These are phyloP conservation scores for Mycena metata DNA, from an alignment of 768 basidiomycete species.

Conservation along the genomic window DNA sequence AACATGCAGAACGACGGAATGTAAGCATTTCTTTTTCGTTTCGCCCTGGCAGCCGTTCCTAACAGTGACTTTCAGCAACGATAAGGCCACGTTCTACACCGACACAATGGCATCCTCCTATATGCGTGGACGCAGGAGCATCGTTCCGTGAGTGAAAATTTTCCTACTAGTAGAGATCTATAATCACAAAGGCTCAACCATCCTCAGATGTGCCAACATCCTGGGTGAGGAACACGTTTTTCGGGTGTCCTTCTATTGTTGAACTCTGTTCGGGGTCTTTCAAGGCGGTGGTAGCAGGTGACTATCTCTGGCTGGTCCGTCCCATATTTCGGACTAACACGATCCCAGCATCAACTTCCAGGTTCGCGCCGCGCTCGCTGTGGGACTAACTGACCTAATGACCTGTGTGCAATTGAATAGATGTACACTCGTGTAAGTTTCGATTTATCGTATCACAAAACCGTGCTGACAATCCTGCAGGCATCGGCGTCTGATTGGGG, in stretches of 20 bases:
- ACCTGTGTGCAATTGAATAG: slow-evolving; percentile 42
- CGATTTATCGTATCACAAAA: no score
- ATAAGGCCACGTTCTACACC: slow-evolving; percentile 80
- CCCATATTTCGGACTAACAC: slow-evolving; percentile 1
- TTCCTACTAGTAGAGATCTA: neutral
- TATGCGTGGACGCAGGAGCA: slow-evolving; percentile 73
- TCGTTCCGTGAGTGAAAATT: slow-evolving; percentile 68
- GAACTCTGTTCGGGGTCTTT: neutral
- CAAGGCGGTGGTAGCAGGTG: slow-evolving; percentile 70
- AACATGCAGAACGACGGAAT: slow-evolving; percentile 81
- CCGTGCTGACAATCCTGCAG: slow-evolving; percentile 45
- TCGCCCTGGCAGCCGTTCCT: neutral
- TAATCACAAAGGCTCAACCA: neutral
- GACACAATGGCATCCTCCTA: slow-evolving; percentile 70
- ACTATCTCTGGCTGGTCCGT: slow-evolving; percentile 18
- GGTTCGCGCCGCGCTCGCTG: slow-evolving; percentile 44
- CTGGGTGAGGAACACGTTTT: slow-evolving; percentile 53
- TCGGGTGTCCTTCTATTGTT: neutral
- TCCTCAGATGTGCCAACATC: slow-evolving; percentile 74
- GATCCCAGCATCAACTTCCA: slow-evolving; percentile 77
- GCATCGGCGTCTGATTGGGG: slow-evolving; percentile 82
- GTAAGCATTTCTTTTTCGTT: slow-evolving; percentile 52
- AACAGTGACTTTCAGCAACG: slow-evolving; percentile 61
- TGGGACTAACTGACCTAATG: neutral
- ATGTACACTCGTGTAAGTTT: slow-evolving; percentile 79